These are phyloP conservation scores for Psilocybe azurescens DNA, from an alignment of 768 basidiomycete species.

Conservation along the genomic window DNA sequence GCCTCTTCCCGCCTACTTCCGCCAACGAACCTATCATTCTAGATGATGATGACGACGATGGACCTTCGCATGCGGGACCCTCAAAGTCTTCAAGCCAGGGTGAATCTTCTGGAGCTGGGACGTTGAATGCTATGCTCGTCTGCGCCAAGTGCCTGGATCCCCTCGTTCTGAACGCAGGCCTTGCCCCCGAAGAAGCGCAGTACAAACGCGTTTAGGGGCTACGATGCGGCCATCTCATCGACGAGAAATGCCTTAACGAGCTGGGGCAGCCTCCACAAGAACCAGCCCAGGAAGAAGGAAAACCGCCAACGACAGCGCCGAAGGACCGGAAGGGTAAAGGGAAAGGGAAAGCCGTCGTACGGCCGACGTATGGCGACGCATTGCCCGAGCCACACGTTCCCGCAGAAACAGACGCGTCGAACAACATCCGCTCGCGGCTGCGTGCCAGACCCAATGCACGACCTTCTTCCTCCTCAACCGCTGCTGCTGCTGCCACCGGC, in stretches of 20 bases:
- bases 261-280: conserved; percentile 51
- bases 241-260: conserved; percentile 73
- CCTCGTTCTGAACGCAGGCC: conserved; percentile 56
- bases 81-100: conserved; percentile 9
- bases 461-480: neutral
- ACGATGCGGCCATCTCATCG: conserved; percentile 79
- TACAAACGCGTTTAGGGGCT: conserved; percentile 68
- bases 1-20: conserved; percentile 35
- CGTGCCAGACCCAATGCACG: conserved; percentile 46
- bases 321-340: conserved; percentile 53
- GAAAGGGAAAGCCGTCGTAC: conserved; percentile 32
- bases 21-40: conserved; percentile 52
- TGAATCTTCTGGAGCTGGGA: conserved; percentile 16
- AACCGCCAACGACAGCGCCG: neutral
- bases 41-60: conserved; percentile 40
- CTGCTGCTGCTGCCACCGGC: conserved; percentile 7
- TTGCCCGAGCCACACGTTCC: conserved; percentile 8
- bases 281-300: conserved; percentile 6
- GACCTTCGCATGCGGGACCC: neutral
- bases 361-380: conserved; percentile 16
- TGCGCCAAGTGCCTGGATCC: conserved; percentile 74
- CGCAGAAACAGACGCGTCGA: conserved; percentile 29
- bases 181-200: conserved; percentile 49
- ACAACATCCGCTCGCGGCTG: conserved; percentile 60
- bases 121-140: conserved; percentile 53